Evolutionary conservation across 495 filamentous ascomycete genomes (phyloP).

Genomic region (Podospora pseudocomata): DNA sequence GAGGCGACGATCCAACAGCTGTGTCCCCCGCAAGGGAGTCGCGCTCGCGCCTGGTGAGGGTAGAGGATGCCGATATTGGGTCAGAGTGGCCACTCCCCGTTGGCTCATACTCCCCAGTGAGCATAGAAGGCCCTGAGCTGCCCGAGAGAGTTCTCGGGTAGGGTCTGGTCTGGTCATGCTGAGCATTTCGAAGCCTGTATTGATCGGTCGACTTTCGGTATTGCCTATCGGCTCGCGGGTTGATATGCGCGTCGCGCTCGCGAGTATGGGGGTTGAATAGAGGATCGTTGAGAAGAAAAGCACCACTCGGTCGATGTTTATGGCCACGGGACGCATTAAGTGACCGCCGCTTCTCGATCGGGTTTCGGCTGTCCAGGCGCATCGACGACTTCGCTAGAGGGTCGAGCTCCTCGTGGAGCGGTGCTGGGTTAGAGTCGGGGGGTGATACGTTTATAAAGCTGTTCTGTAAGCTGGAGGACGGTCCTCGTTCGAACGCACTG

Average conservation of each 20-base stretch:
- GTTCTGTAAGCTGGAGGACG: conserved; percentile 28
- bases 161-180: conserved; percentile 14
- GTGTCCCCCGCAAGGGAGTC: conserved; percentile 22
- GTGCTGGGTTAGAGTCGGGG: conserved; percentile 18
- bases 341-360: conserved; percentile 27
- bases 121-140: not conserved
- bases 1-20: conserved; percentile 22
- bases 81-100: conserved; percentile 8
- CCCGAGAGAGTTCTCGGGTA: conserved; percentile 8
- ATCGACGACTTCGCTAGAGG: conserved; percentile 21
- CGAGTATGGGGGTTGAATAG: conserved; percentile 18
- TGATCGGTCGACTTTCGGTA: conserved; percentile 21
- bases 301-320: conserved; percentile 42
- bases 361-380: conserved; percentile 19
- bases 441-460: conserved; percentile 17
- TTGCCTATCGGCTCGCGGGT: conserved; percentile 14
- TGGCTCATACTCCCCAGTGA: not conserved
- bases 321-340: conserved; percentile 30
- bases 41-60: conserved; percentile 20
- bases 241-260: conserved; percentile 5
- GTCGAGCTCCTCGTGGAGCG: conserved; percentile 22
- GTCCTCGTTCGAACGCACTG: conserved; percentile 11
- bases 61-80: conserved; percentile 13
- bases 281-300: conserved; percentile 45
- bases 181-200: conserved; percentile 2